phyloP scores from a whole-genome alignment of 352 stramenopile species.

The Phytopythium montanum region DNA sequence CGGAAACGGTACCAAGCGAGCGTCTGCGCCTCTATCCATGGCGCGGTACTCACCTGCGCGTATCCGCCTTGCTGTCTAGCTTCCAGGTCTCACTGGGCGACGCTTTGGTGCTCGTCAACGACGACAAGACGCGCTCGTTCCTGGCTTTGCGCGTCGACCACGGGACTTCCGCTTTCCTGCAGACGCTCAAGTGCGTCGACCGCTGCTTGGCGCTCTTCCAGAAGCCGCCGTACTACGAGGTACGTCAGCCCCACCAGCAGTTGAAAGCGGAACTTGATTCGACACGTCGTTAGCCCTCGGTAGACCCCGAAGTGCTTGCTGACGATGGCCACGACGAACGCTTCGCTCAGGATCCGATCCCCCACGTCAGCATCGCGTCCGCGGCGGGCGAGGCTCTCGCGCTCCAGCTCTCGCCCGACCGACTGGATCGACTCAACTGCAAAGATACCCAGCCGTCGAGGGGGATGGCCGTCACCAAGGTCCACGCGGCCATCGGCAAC shows the following conservation, averaged over 20 bases:
- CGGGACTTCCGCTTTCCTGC: slow-evolving; percentile 28
- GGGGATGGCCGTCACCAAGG: slow-evolving; percentile 24
- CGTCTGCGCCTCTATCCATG: neutral
- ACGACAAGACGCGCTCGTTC: slow-evolving; percentile 75
- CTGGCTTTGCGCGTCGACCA: slow-evolving; percentile 44
- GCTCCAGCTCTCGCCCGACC: slow-evolving; percentile 28
- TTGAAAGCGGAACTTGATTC: neutral
- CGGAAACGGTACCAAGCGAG: slow-evolving; percentile 38
- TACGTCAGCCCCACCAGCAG: slow-evolving; percentile 11
- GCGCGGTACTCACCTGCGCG: neutral
- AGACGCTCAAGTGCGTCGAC: slow-evolving; percentile 54
- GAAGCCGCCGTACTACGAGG: slow-evolving; percentile 61
- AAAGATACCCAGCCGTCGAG: slow-evolving; percentile 7
- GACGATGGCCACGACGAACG: slow-evolving; percentile 20
- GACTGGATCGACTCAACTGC: slow-evolving; percentile 21
- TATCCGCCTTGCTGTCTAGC: slow-evolving; percentile 15
- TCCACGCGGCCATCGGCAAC: slow-evolving; percentile 78
- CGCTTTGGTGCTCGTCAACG: slow-evolving; percentile 57
- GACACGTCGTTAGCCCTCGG: neutral
- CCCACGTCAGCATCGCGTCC: slow-evolving; percentile 79
- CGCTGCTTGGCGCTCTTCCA: slow-evolving; percentile 51
- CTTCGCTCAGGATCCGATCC: slow-evolving; percentile 59
- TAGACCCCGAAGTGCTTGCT: slow-evolving; percentile 33
- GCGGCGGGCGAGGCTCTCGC: slow-evolving; percentile 45
- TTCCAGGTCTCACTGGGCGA: slow-evolving; percentile 40